Conservation (phyloP, 257 asterid species). For the Solanum peruvianum region DNA sequence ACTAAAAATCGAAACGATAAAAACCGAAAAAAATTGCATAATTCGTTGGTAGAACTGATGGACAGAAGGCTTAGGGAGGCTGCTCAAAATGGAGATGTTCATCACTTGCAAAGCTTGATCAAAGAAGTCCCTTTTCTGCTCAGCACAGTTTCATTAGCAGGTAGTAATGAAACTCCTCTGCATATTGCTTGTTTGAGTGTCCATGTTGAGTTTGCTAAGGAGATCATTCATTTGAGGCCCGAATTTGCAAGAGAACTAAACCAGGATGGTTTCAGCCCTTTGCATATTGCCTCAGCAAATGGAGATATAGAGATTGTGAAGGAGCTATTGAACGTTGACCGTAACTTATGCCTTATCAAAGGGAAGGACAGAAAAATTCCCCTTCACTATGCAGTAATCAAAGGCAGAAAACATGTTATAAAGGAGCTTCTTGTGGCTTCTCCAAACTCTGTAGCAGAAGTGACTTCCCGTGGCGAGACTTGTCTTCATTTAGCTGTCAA, state of each 20-base stretch:
- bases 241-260: conserved; percentile 2
- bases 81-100: not conserved
- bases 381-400: conserved; percentile 23
- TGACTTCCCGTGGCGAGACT: conserved; percentile 23
- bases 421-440: conserved; percentile 5
- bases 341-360: conserved; percentile 14
- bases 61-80: not conserved
- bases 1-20: not conserved
- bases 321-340: conserved; percentile 13
- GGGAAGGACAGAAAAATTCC: conserved; percentile 28
- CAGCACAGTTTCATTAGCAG: not conserved
- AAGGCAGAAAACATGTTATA: conserved; percentile 16
- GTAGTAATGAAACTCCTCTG: not conserved
- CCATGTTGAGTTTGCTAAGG: not conserved
- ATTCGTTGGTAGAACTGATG: not conserved
- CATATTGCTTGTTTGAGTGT: not conserved
- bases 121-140: not conserved
- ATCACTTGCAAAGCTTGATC: not conserved
- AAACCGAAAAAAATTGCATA: not conserved
- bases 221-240: not conserved
- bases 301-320: conserved; percentile 24
- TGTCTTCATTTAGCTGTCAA: conserved; percentile 26
- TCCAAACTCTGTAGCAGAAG: conserved; percentile 8
- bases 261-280: conserved; percentile 19
- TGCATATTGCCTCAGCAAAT: conserved; percentile 25